Evolutionary conservation across 2,329 filamentous ascomycete species (phyloP), one percentile per base, ranked within the genome.

Genomic region (Colletotrichum sp.): DNA sequence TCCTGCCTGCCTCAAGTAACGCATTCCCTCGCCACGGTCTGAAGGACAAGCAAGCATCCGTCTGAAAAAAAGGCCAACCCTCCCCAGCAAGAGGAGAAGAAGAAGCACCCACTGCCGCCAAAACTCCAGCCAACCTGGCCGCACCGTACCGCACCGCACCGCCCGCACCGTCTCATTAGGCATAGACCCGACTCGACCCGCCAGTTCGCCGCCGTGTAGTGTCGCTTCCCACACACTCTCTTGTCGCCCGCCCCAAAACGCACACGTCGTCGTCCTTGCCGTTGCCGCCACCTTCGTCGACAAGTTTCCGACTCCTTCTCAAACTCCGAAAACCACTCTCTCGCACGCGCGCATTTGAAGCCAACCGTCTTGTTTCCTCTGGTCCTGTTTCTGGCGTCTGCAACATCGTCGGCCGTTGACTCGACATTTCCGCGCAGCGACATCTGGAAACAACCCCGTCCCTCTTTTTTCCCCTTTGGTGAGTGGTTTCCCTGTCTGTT

Each of bases 381-480:
- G 64, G 21, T 32, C 36, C 18, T 62, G 52, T 44, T 59, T 28
- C 34, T 28, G 30, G 32, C 59, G 12, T 26, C 8, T 28, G 12
- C 10, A 52, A 30, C 36, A 28, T 62, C 10, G 60, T 24, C 55
- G 21, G 15, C 34, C 60, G 55, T 76, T 67, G 71, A 52, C 60
- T 71, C 39, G 65, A 75, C 18, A 32, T 52, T 32, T 26, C 21
- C 60, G 67, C 52, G 65, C 60, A 75, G 24, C 60, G 52, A 57
- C 52, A 26, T 67, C 57, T 66, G 72, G 59, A 64, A 75, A 60
- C 60, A 44, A 67, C 26, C n/a, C 66, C 71, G 75, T 76, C 66
- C 57, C 63, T 76, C 72, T 76, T 76, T 71, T 71, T 71, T 62
- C 67, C 72, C 71, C 26, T 76, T 76, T 75, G 75, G 75, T 76